Evolutionary conservation across 352 stramenopile genomes (phyloP).

Genomic region (Globisporangium cylindrosporum): DNA sequence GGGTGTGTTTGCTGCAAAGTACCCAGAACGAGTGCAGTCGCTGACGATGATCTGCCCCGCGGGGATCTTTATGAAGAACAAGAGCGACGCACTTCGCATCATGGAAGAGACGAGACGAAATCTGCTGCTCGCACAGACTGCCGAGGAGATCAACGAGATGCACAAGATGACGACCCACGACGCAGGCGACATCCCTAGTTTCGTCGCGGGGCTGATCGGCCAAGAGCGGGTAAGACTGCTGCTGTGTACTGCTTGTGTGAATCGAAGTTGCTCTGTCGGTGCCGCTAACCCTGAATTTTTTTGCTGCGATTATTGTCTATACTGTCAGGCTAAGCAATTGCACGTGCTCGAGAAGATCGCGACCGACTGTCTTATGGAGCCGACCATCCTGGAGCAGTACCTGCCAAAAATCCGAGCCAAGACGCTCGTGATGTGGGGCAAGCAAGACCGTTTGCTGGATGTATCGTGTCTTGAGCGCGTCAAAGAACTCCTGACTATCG

Average conservation of each 20-base stretch:
- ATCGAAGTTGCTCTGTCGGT: background rate
- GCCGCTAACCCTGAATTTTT: background rate
- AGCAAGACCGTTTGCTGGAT: constrained; percentile 60
- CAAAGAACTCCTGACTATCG: constrained; percentile 38
- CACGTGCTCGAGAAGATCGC: constrained; percentile 58
- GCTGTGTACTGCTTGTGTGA: background rate
- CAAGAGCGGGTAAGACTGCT: constrained; percentile 32
- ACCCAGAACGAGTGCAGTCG: constrained; percentile 51
- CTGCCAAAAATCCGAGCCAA: constrained; percentile 46
- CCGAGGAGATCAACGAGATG: constrained; percentile 62
- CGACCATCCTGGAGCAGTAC: constrained; percentile 50
- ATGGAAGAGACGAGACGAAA: constrained; percentile 65
- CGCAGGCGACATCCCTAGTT: constrained; percentile 28
- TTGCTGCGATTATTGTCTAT: background rate
- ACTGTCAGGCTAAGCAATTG: constrained; percentile 29
- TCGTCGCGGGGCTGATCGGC: constrained; percentile 32
- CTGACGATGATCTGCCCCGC: constrained; percentile 75
- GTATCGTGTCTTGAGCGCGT: constrained; percentile 60
- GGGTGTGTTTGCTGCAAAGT: constrained; percentile 62
- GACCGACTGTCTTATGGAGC: constrained; percentile 38
- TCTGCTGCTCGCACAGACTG: constrained; percentile 54
- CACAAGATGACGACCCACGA: constrained; percentile 39
- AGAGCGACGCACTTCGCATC: constrained; percentile 53
- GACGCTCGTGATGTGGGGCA: constrained; percentile 65
- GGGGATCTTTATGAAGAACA: constrained; percentile 63